Conservation (phyloP, 1,139 yeast genomes). For the Yamadazyma friedrichii region DNA sequence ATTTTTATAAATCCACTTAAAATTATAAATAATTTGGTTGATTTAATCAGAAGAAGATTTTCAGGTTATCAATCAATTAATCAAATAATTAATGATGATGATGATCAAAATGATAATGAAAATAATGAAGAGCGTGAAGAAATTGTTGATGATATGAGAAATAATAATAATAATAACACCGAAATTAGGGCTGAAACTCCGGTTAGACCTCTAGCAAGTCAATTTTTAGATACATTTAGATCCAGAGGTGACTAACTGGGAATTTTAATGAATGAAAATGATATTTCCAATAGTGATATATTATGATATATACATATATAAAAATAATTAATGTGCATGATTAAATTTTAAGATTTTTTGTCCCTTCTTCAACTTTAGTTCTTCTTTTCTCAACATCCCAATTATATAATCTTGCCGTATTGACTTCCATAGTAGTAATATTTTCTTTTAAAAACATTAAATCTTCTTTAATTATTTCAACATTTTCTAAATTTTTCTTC, state of each 20-base stretch:
- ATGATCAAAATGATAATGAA: conserved; percentile 20
- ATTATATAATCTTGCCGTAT: conserved; percentile 90
- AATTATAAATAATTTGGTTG: conserved; percentile 7
- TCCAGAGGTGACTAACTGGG: conserved; percentile 4
- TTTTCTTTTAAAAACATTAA: conserved; percentile 86
- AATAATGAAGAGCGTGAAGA: conserved; percentile 19
- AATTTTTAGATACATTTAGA: conserved; percentile 58
- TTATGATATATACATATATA: not conserved
- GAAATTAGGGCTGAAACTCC: conserved; percentile 53
- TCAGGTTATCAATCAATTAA: conserved; percentile 16
- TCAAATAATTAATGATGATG: conserved; percentile 14
- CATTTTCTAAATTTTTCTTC: conserved; percentile 58
- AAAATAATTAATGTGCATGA: not conserved
- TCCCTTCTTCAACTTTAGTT: conserved; percentile 38
- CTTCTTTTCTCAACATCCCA: conserved; percentile 92
- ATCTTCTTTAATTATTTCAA: conserved; percentile 71
- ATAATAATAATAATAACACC: conserved; percentile 19
- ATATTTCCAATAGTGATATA: no score
- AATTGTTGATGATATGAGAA: conserved; percentile 24
- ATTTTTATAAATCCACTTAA: conserved; percentile 25
- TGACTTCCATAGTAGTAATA: conserved; percentile 97
- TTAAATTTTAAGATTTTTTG: conserved; percentile 24
- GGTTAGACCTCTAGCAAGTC: conserved; percentile 57
- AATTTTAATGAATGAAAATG: not conserved
- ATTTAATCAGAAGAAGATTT: conserved; percentile 8